Evolutionary conservation across 1,139 yeast species (phyloP).

Genomic region (Candida freyschussii): DNA sequence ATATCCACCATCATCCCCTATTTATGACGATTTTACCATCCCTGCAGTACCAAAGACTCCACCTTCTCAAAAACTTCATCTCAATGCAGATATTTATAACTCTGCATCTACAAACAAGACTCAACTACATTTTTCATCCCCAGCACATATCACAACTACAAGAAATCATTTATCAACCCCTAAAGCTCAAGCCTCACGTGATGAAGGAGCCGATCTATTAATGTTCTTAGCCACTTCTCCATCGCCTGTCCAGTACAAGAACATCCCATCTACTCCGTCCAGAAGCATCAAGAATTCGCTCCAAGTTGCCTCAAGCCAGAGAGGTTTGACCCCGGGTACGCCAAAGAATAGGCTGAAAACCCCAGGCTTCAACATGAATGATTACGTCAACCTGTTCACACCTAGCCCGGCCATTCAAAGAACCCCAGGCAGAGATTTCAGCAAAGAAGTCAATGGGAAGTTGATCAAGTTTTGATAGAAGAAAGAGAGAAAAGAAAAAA

Average conservation of each 20-base stretch:
- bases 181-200: constrained; percentile 35
- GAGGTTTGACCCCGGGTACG: constrained; percentile 25
- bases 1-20: constrained; percentile 25
- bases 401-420: constrained; percentile 19
- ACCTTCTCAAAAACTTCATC: constrained; percentile 22
- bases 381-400: constrained; percentile 48
- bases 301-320: constrained; percentile 7
- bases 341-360: constrained; percentile 41
- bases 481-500: too few species aligned
- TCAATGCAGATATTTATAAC: constrained; percentile 22
- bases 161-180: constrained; percentile 12
- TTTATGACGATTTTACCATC: constrained; percentile 17
- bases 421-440: constrained; percentile 21
- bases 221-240: constrained; percentile 86
- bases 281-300: constrained; percentile 10
- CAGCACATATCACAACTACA: constrained; percentile 13
- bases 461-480: constrained; percentile 20
- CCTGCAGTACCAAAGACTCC: constrained; percentile 24
- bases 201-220: constrained; percentile 79
- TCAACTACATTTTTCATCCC: constrained; percentile 21
- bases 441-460: constrained; percentile 24
- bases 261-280: constrained; percentile 23
- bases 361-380: constrained; percentile 78
- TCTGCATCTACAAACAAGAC: constrained; percentile 27
- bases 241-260: constrained; percentile 42